Conservation (phyloP, 345 rosid species). For the Arabidopsis suecica region DNA sequence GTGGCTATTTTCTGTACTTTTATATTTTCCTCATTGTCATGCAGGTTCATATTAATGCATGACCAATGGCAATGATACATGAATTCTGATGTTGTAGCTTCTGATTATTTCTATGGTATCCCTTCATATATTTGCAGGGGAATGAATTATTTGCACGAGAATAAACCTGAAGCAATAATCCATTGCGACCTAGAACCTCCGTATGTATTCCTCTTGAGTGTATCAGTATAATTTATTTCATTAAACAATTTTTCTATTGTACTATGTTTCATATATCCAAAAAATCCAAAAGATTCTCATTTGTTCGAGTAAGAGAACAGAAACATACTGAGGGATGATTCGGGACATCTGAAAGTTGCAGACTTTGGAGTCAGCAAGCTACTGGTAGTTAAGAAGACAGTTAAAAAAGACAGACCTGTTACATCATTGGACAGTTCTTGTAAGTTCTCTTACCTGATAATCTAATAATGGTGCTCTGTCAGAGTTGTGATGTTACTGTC, state of each 20-base stretch:
- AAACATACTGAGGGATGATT: slow-evolving; percentile 92
- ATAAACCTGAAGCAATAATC: slow-evolving; percentile 82
- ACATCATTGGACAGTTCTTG: slow-evolving; percentile 66
- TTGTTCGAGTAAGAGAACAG: slow-evolving; percentile 69
- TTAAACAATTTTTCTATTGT: slow-evolving; percentile 25
- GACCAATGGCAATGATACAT: background rate
- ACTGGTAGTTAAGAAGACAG: slow-evolving; percentile 63
- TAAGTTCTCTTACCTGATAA: slow-evolving; percentile 45
- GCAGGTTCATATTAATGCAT: slow-evolving; percentile 15
- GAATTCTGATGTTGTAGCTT: background rate
- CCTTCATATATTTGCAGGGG: slow-evolving; percentile 60
- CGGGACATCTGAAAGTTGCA: slow-evolving; percentile 96
- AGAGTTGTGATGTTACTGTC: background rate
- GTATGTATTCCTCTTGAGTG: slow-evolving; percentile 56
- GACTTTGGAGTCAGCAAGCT: slow-evolving; percentile 94
- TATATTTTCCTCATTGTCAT: background rate
- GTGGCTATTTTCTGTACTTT: slow-evolving; percentile 6
- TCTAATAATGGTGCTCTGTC: background rate
- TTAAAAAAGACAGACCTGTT: slow-evolving; percentile 61
- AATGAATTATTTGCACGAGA: slow-evolving; percentile 83
- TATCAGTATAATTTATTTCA: background rate
- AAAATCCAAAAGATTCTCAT: slow-evolving; percentile 48
- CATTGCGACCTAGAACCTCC: slow-evolving; percentile 87
- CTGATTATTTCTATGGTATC: slow-evolving; percentile 30
- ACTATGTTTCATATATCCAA: slow-evolving; percentile 35